Evolutionary conservation across 371 early-diverging fungal genomes (phyloP).

Genomic region (Mortierella sp.): DNA sequence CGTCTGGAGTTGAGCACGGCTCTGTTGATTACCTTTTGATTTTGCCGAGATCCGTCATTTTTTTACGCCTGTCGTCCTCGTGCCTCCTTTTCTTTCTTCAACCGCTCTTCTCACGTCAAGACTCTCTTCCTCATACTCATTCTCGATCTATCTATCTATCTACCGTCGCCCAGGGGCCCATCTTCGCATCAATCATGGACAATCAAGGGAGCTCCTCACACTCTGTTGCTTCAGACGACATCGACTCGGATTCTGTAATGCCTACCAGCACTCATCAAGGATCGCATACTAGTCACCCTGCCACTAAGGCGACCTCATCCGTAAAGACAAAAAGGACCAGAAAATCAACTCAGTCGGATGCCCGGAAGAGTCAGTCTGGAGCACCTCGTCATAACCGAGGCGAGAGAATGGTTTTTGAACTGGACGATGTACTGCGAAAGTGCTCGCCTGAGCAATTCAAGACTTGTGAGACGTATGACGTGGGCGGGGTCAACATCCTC

Average conservation of each 20-base stretch:
- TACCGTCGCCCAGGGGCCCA: no score
- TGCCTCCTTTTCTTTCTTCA: background rate
- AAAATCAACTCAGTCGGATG: background rate
- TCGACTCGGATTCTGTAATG: no score
- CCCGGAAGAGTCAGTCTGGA: background rate
- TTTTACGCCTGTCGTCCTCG: background rate
- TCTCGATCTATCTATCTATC: no score
- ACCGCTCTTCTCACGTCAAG: background rate
- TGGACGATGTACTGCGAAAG: constrained; percentile 40
- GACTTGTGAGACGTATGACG: constrained; percentile 57
- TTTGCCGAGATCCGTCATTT: background rate
- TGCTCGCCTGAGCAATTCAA: constrained; percentile 44
- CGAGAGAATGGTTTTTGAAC: constrained; percentile 36
- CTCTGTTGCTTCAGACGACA: no score
- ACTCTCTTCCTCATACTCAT: background rate
- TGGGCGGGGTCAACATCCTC: constrained; percentile 67
- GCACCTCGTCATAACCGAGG: constrained; percentile 9
- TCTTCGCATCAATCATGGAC: no score
- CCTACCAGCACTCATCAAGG: no score
- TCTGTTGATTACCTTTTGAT: background rate
- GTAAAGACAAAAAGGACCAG: no score
- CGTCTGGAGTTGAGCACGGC: no score
- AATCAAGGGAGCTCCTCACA: no score
- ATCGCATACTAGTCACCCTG: no score
- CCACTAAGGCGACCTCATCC: background rate